Evolutionary conservation across 768 basidiomycete species (phyloP).

Genomic region (Podaxis sp.): DNA sequence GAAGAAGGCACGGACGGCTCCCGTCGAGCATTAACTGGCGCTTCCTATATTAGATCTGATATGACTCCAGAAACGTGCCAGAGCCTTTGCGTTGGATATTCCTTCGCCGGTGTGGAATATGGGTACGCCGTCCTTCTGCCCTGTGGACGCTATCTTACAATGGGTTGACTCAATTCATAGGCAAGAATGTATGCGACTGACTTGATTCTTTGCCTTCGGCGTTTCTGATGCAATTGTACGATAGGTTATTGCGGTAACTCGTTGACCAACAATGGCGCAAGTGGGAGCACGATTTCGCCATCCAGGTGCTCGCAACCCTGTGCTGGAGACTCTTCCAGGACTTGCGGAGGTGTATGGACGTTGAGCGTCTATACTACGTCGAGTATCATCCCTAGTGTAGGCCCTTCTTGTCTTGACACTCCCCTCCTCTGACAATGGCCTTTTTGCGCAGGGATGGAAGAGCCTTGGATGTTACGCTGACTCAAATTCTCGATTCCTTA

Average conservation of each 20-base stretch:
- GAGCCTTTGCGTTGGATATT: conserved; percentile 24
- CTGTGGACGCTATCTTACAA: neutral
- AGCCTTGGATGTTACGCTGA: conserved; percentile 35
- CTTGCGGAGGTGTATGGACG: conserved; percentile 22
- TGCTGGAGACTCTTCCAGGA: conserved; percentile 19
- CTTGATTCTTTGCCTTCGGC: neutral
- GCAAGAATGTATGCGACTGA: conserved; percentile 8
- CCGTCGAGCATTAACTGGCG: conserved; percentile 27
- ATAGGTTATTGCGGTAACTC: conserved; percentile 28
- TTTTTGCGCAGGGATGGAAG: conserved; percentile 22
- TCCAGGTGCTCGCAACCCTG: conserved; percentile 21
- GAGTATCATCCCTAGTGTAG: conserved; percentile 22
- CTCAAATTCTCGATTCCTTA: conserved; percentile 28
- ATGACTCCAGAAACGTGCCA: conserved; percentile 28
- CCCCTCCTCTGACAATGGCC: conserved; percentile 12
- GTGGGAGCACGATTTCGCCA: conserved; percentile 17
- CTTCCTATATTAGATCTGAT: conserved; percentile 19
- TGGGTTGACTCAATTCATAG: neutral
- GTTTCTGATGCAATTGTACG: neutral
- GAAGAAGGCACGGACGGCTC: conserved; percentile 28
- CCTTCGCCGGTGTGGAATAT: conserved; percentile 26
- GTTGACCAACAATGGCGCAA: conserved; percentile 25
- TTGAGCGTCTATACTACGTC: conserved; percentile 16
- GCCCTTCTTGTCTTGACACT: neutral
- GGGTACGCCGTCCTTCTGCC: conserved; percentile 12